Percentiles rank a stretch among this genome's conserved stretches.
Conservation (phyloP, 768 basidiomycete genomes). For the Podaxis sp. region DNA sequence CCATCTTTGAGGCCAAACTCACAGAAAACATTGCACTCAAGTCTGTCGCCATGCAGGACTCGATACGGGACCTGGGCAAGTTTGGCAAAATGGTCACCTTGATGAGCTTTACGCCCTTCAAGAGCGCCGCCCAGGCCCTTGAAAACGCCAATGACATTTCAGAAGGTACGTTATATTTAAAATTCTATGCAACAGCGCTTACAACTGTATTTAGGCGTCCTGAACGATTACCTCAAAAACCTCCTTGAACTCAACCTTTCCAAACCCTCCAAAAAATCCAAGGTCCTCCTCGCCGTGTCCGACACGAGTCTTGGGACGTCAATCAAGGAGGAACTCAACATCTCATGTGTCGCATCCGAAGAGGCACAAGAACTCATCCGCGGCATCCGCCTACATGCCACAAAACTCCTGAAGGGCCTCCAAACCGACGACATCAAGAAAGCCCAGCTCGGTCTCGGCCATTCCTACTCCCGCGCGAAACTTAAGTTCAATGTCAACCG, state of each 20-base stretch:
- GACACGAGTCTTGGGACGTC: constrained; percentile 73
- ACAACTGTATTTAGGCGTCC: constrained; percentile 52
- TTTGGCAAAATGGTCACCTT: constrained; percentile 92
- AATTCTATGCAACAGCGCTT: background rate
- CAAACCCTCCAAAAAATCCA: constrained; percentile 67
- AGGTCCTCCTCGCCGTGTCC: constrained; percentile 74
- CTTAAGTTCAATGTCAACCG: constrained; percentile 98
- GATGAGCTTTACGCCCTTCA: constrained; percentile 91
- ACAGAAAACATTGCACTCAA: constrained; percentile 85
- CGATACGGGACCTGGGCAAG: constrained; percentile 81
- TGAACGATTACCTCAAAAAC: constrained; percentile 81
- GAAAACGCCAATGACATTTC: constrained; percentile 97
- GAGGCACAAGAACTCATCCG: constrained; percentile 83
- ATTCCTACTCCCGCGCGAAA: constrained; percentile 96
- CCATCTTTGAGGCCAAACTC: constrained; percentile 84
- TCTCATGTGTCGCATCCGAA: constrained; percentile 82
- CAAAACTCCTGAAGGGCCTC: constrained; percentile 86
- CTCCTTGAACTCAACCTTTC: constrained; percentile 86
- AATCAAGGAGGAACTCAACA: constrained; percentile 69
- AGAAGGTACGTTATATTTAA: constrained; percentile 61
- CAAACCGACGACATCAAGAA: constrained; percentile 85
- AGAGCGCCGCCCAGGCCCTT: constrained; percentile 87
- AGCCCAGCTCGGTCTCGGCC: constrained; percentile 94
- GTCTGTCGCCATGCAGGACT: constrained; percentile 76
- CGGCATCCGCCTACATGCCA: constrained; percentile 88